Percentiles rank a stretch among this genome's conserved stretches.
Evolutionary conservation across 1,284 basidiomycete species (phyloP).

Genomic region (Thelephora terrestris): DNA sequence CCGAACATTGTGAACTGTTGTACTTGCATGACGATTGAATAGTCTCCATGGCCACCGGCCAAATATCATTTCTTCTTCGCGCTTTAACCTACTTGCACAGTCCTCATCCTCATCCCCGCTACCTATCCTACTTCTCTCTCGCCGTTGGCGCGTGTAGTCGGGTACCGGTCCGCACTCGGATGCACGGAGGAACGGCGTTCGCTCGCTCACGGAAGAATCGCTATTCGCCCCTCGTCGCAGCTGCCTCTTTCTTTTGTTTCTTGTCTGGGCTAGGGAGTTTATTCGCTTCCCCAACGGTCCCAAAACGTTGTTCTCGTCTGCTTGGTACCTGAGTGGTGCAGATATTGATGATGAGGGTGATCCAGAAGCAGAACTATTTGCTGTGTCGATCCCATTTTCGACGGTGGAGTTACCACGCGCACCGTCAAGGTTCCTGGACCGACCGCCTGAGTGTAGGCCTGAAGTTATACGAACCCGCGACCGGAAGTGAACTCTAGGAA

Average conservation of each 20-base stretch:
- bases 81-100: conserved; percentile 25
- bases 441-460: conserved; percentile 22
- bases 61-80: conserved; percentile 34
- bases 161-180: background rate
- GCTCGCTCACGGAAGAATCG: conserved; percentile 17
- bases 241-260: background rate
- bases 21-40: conserved; percentile 56
- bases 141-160: background rate
- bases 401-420: conserved; percentile 8
- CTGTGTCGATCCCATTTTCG: conserved; percentile 6
- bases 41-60: conserved; percentile 59
- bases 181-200: conserved; percentile 21
- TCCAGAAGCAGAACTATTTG: conserved; percentile 33
- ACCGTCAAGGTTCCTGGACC: conserved; percentile 17
- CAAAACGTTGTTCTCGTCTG: conserved; percentile 43
- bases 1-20: background rate
- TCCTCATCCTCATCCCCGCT: conserved; percentile 18
- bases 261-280: conserved; percentile 10
- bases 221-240: background rate
- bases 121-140: background rate
- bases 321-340: conserved; percentile 50
- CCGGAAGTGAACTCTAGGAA: conserved; percentile 38
- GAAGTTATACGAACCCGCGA: conserved; percentile 48
- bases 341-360: conserved; percentile 67
- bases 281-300: conserved; percentile 49